Percentiles rank a stretch among this genome's conserved stretches.
Evolutionary conservation across 495 filamentous ascomycete species (phyloP).

Genomic region (Polyplosphaeria fusca): DNA sequence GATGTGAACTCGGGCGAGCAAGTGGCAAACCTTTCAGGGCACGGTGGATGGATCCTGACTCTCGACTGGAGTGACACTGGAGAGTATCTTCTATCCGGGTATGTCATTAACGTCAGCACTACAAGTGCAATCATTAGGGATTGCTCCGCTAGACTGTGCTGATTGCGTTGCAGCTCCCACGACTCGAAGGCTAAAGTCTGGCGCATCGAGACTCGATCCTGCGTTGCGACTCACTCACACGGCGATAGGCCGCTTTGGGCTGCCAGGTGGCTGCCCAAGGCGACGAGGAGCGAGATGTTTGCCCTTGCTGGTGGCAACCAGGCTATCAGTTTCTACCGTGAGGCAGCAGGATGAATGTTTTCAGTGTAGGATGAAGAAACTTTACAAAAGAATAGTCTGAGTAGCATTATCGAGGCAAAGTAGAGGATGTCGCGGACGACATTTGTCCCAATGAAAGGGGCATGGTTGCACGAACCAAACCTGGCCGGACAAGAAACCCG

Average conservation of each 20-base stretch:
- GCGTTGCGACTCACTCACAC: constrained; percentile 91
- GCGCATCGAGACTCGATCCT: constrained; percentile 75
- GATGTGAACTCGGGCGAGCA: constrained; percentile 90
- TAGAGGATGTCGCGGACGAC: too few relatives aligned
- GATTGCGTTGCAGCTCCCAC: constrained; percentile 54
- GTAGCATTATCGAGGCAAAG: too few relatives aligned
- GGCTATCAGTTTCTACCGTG: constrained; percentile 84
- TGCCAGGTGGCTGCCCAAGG: constrained; percentile 83
- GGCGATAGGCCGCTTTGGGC: constrained; percentile 82
- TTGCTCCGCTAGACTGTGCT: too few relatives aligned
- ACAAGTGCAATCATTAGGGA: too few relatives aligned
- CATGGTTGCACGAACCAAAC: too few relatives aligned
- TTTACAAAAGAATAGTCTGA: too few relatives aligned
- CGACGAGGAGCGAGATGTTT: constrained; percentile 72
- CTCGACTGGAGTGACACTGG: constrained; percentile 93
- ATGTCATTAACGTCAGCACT: too few relatives aligned
- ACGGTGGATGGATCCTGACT: constrained; percentile 80
- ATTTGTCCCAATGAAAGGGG: too few relatives aligned
- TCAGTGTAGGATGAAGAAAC: too few relatives aligned
- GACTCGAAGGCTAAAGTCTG: constrained; percentile 95
- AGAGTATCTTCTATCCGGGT: constrained; percentile 86
- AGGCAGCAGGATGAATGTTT: constrained; percentile 58
- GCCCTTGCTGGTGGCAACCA: constrained; percentile 76
- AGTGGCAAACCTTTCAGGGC: constrained; percentile 75
- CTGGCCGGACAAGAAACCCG: too few relatives aligned